phyloP scores from a whole-genome alignment of 2,329 filamentous ascomycete species.

The Clonostachys rosea region DNA sequence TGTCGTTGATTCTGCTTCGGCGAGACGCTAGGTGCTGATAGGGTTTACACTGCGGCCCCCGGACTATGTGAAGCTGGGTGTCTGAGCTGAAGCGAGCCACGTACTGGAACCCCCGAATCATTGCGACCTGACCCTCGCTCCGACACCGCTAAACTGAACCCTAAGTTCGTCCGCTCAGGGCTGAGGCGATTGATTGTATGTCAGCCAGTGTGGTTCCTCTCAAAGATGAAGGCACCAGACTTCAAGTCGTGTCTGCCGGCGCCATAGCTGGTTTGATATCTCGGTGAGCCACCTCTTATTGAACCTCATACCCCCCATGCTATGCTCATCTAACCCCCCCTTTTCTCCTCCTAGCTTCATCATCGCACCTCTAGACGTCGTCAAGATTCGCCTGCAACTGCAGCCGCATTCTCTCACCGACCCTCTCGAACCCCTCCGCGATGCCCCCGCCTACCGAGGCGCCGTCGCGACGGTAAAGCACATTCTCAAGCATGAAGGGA shows the following conservation, averaged over 20 bases:
- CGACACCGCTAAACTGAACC: too few species aligned
- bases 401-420: slow-evolving; percentile 82
- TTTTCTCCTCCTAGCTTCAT: slow-evolving; percentile 61
- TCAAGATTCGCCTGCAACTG: slow-evolving; percentile 96
- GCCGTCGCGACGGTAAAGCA: slow-evolving; percentile 70
- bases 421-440: slow-evolving; percentile 55
- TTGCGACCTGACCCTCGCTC: too few species aligned
- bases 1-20: too few species aligned
- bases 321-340: not conserved
- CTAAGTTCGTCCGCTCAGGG: not conserved
- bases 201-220: slow-evolving; percentile 34
- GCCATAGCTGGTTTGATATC: slow-evolving; percentile 79
- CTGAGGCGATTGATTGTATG: slow-evolving; percentile 17
- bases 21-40: too few species aligned
- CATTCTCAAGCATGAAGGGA: slow-evolving; percentile 76
- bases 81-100: too few species aligned
- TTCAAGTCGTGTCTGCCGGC: slow-evolving; percentile 52
- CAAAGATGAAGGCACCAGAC: slow-evolving; percentile 56
- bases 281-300: slow-evolving; percentile 45
- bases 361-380: slow-evolving; percentile 90
- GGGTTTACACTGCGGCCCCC: too few species aligned
- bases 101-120: too few species aligned
- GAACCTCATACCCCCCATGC: not conserved
- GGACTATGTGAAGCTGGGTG: too few species aligned
- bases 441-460: slow-evolving; percentile 61